Evolutionary conservation across 495 filamentous ascomycete species (phyloP).

Genomic region (Mycothermus thermophilus): DNA sequence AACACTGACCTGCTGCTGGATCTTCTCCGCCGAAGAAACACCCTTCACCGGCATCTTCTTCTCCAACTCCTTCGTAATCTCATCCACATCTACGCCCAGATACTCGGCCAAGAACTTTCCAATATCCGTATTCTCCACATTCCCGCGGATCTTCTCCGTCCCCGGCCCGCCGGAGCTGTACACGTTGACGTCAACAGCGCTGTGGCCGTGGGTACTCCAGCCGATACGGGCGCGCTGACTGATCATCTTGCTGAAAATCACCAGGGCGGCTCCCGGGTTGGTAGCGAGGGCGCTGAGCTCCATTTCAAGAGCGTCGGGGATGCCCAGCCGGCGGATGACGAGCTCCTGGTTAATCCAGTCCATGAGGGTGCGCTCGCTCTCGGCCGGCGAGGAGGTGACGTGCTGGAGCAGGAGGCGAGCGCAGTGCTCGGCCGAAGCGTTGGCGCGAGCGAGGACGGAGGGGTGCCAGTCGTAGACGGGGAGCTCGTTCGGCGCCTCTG

Average conservation of each 20-base stretch:
- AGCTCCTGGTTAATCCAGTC: conserved; percentile 47
- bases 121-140: conserved; percentile 90
- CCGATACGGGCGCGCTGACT: conserved; percentile 77
- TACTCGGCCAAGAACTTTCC: conserved; percentile 69
- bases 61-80: conserved; percentile 58
- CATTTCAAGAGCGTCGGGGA: conserved; percentile 53
- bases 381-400: conserved; percentile 23
- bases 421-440: conserved; percentile 62
- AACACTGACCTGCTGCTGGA: no score
- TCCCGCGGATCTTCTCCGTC: conserved; percentile 49
- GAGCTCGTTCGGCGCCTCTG: conserved; percentile 25
- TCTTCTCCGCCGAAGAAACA: no score
- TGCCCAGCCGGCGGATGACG: conserved; percentile 54
- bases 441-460: conserved; percentile 62
- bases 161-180: conserved; percentile 50
- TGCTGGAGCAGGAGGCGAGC: conserved; percentile 43
- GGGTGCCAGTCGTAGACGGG: conserved; percentile 76
- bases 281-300: conserved; percentile 58
- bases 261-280: conserved; percentile 33
- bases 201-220: conserved; percentile 86
- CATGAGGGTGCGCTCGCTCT: conserved; percentile 28
- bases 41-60: conserved; percentile 39
- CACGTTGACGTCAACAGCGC: conserved; percentile 81
- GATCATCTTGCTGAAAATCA: conserved; percentile 71
- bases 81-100: conserved; percentile 62